phyloP scores from a whole-genome alignment of 2,329 filamentous ascomycete species.

The Boeremia exigua region DNA sequence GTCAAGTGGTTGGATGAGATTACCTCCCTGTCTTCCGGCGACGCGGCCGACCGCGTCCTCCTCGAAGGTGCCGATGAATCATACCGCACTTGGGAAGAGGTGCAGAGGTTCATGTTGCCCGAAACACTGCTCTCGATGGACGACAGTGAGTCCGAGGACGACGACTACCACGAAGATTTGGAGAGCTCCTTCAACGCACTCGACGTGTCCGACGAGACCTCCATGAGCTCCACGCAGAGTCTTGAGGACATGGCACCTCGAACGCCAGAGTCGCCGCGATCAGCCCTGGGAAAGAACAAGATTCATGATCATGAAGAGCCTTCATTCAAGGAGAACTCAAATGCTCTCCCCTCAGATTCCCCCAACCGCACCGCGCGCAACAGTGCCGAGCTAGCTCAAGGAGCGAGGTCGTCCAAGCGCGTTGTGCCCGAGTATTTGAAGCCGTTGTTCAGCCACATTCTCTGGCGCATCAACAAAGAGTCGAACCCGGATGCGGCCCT shows the following conservation, averaged over 20 bases:
- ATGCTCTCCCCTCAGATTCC: slow-evolving; percentile 21
- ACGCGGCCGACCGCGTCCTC: slow-evolving; percentile 46
- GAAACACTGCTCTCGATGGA: slow-evolving; percentile 58
- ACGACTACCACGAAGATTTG: slow-evolving; percentile 46
- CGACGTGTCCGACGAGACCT: slow-evolving; percentile 47
- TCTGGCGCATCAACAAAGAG: slow-evolving; percentile 60
- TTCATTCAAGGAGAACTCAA: slow-evolving; percentile 29
- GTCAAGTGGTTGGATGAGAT: slow-evolving; percentile 59
- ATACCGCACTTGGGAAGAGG: slow-evolving; percentile 56
- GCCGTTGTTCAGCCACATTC: slow-evolving; percentile 58
- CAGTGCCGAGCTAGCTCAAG: slow-evolving; percentile 30
- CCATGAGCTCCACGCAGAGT: slow-evolving; percentile 54
- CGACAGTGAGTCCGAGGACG: slow-evolving; percentile 47
- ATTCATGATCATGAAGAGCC: slow-evolving; percentile 20
- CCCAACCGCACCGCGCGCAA: slow-evolving; percentile 40
- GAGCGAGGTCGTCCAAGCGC: slow-evolving; percentile 36
- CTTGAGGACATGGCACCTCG: slow-evolving; percentile 44
- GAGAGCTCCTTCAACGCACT: slow-evolving; percentile 46
- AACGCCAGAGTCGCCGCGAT: slow-evolving; percentile 50
- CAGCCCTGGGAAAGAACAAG: slow-evolving; percentile 39
- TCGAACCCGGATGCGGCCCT: slow-evolving; percentile 54
- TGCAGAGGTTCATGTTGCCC: slow-evolving; percentile 57
- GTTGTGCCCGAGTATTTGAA: slow-evolving; percentile 50
- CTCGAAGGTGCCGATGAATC: slow-evolving; percentile 57
- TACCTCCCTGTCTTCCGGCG: slow-evolving; percentile 52